Base-by-base conservation (phyloP, 2,329 filamentous ascomycete species). In the Piedraia hortae region DNA sequence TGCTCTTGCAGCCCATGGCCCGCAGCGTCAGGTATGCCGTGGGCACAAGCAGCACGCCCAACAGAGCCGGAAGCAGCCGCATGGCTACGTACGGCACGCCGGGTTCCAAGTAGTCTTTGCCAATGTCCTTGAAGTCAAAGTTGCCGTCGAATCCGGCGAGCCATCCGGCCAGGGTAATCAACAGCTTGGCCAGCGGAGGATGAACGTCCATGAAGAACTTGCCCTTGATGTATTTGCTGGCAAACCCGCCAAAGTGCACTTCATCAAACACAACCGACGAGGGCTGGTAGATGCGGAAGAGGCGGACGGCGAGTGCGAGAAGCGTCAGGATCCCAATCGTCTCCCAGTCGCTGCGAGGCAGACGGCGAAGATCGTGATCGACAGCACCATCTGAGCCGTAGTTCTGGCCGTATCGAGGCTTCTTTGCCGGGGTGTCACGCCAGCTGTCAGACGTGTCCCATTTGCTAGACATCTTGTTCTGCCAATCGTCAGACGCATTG, bases 151-250 rank as follows among this genome's bases (percentile, higher is more conserved):
- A 97, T 24, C 85, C 85, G 37, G 80, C 85, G 31, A 91, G 50
- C 68, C 73, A 97, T 35, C 82, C 85, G 31, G 80, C 78, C 28
- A 97, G 62, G 23, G 85, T 89, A 39, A 97, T 82, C 34, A 97
- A 66, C 43, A 97, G 64, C 56, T 97, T 97, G 33, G 85, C 85
- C 28, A 97, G 59, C 20, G 85, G 85, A 14, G 85, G 85, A 44
- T 97, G 85, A n/a, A 97, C 85, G 44, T 97, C 85, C 85, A 97
- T 97, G 49, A 97, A 97, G 61, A 97, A 97, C 45, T 61, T 71
- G 41, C 85, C 85, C 57, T 97, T 93, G 59, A 97, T 93, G 48
- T 97, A 97, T 50, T 97, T 97, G 37, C 73, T 77, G 32, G 85
- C 85, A 44, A 97, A 97, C 21, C 85, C 85, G 45, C 85, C 85